Evolutionary conservation across 495 filamentous ascomycete species (phyloP), one percentile per base, ranked within the genome.

Genomic region (Talaromyces wortmannii): DNA sequence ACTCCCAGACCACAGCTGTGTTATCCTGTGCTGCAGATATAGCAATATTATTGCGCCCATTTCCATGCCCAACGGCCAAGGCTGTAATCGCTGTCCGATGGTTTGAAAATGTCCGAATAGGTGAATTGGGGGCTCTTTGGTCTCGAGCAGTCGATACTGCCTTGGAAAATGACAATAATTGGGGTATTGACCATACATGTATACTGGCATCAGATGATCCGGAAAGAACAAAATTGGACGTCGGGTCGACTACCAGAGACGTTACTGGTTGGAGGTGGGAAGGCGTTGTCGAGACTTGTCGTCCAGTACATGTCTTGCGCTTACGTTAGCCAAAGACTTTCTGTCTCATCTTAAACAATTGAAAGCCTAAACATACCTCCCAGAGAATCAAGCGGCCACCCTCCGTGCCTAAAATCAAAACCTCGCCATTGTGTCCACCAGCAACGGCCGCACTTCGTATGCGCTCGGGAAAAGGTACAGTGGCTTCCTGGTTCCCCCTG

Each of bases 121-220:
- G 83, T 59, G 62, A 83, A 61, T 71, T 84, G 64, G 67, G 63
- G 15, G 62, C 60, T 61, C 74, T 71, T 49, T 65, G 68, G 56
- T 70, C 59, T 12, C 65, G 63, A 53, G 68, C 55, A 43, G 61
- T 55, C 31, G 68, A 57, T 12, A 52, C 50, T 57, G 72, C 60
- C 52, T 72, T 70, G 4, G 81, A 73, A 63, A 87, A 87, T 5
- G 83, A 86, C 7, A 97, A 76, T 7, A 98, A 77, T 33, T 78
- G 73, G 2, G 84, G 74, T 16, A 97, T 62, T 6, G 89, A 90
- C 94, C 94, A 97, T 52, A 96, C 83, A 67, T 95, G 87, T 50
- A 96, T 78, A 61, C 86, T 91, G 12, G 92, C 89, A 66, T 97
- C 94, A 56, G 86, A 76, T 7, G 92, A 96, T 42, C 90, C 94